Percentiles rank a stretch among this genome's conserved stretches.
These are phyloP conservation scores for Platanthera guangdongensis DNA, from an alignment of 106 monocot genomes.

Conservation along the genomic window DNA sequence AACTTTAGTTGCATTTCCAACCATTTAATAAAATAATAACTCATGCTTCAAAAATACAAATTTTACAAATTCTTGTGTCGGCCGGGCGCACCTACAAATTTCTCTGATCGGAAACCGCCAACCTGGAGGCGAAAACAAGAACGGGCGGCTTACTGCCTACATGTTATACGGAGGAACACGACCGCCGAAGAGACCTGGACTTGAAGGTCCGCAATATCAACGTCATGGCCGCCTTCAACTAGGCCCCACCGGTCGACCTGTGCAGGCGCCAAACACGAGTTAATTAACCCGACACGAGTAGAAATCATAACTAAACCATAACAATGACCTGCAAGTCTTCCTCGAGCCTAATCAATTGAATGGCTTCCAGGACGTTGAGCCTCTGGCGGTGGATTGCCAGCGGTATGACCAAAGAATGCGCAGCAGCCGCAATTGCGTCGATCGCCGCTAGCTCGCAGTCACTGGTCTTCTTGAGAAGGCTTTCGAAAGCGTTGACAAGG, in stretches of 20 bases:
- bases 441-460: slow-evolving; percentile 81
- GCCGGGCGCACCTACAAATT: no score
- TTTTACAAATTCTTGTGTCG: no score
- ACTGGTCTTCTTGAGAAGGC: slow-evolving; percentile 41
- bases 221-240: slow-evolving; percentile 97
- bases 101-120: no score
- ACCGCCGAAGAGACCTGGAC: slow-evolving; percentile 87
- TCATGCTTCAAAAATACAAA: no score
- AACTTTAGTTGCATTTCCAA: no score
- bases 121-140: not conserved
- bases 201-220: slow-evolving; percentile 93
- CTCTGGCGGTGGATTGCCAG: slow-evolving; percentile 60
- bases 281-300: not conserved
- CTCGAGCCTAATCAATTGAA: slow-evolving; percentile 88
- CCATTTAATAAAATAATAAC: no score
- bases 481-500: slow-evolving; percentile 55
- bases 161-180: slow-evolving; percentile 70
- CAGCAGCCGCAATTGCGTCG: slow-evolving; percentile 84
- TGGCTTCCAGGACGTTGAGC: slow-evolving; percentile 67
- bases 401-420: slow-evolving; percentile 87
- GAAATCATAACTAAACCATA: not conserved
- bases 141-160: not conserved
- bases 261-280: not conserved
- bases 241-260: slow-evolving; percentile 88
- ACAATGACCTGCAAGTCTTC: slow-evolving; percentile 79